Conservation (phyloP, 805 yeast species). For the Nadsonia fulvescens region DNA sequence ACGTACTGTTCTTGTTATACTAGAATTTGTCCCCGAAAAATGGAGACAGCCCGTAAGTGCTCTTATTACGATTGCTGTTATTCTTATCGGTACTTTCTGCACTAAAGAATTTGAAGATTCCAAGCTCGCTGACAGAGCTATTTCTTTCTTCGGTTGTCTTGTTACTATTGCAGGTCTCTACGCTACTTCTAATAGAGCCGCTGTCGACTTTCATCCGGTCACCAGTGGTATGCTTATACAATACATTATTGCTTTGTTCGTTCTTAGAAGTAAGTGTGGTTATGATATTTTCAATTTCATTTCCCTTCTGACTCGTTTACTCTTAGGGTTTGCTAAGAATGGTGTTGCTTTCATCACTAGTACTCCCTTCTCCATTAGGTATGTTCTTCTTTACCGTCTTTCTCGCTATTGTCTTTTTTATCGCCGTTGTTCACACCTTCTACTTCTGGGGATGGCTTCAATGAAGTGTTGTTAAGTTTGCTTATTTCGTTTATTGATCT, state of each 20-base stretch:
- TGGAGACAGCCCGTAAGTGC: constrained; percentile 29
- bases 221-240: constrained; percentile 43
- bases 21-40: constrained; percentile 23
- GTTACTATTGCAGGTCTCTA: constrained; percentile 29
- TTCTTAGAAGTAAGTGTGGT: constrained; percentile 40
- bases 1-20: constrained; percentile 14
- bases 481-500: constrained; percentile 41
- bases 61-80: constrained; percentile 25
- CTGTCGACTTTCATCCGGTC: constrained; percentile 40
- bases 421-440: constrained; percentile 42
- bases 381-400: constrained; percentile 40
- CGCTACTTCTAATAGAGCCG: constrained; percentile 26
- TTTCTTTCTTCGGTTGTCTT: constrained; percentile 37
- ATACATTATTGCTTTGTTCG: constrained; percentile 40
- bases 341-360: constrained; percentile 44
- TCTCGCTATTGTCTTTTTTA: constrained; percentile 48
- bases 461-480: constrained; percentile 40
- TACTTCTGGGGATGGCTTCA: constrained; percentile 42
- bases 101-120: constrained; percentile 29
- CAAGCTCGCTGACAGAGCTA: constrained; percentile 31
- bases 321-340: constrained; percentile 36
- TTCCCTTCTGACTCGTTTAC: constrained; percentile 35
- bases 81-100: constrained; percentile 37
- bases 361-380: constrained; percentile 22
- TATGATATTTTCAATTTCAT: constrained; percentile 45